phyloP scores from a whole-genome alignment of 2,329 filamentous ascomycete genomes.

The Fusarium fracticaudum region DNA sequence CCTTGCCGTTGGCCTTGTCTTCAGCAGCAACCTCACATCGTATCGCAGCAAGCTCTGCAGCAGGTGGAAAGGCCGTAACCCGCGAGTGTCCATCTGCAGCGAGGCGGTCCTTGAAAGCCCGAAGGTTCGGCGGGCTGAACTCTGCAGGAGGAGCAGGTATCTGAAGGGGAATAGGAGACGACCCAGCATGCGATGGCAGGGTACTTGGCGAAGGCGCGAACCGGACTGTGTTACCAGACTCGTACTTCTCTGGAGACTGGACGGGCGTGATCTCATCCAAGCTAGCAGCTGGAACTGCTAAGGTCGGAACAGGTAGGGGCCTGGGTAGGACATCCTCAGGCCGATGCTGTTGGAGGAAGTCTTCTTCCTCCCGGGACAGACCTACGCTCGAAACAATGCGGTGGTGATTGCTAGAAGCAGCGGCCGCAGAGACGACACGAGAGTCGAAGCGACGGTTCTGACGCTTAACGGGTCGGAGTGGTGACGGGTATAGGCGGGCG shows the following conservation, averaged over 20 bases:
- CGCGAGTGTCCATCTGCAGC: background rate
- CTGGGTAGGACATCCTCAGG: background rate
- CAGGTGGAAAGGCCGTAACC: constrained; percentile 2
- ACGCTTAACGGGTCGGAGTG: background rate
- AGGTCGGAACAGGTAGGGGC: background rate
- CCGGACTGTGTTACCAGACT: background rate
- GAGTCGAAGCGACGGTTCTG: constrained; percentile 12
- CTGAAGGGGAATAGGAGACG: constrained; percentile 2
- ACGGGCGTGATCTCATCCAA: constrained; percentile 9
- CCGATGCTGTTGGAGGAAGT: background rate
- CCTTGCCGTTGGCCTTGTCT: background rate
- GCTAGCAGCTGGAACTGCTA: background rate
- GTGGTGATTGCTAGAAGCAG: background rate
- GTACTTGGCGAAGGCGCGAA: constrained; percentile 1
- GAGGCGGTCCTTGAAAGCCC: constrained; percentile 20
- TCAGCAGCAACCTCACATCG: constrained; percentile 13
- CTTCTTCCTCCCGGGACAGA: background rate
- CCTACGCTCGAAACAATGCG: background rate
- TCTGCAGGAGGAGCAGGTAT: constrained; percentile 1
- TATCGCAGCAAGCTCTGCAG: constrained; percentile 12
- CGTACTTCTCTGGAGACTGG: constrained; percentile 4
- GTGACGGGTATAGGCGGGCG: background rate
- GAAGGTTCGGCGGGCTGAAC: background rate
- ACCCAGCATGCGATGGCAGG: background rate
- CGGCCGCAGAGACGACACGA: background rate